A percentile compares a stretch with the other conserved stretches of the same genome.
phyloP scores from a whole-genome alignment of 305 asterid genomes.

The Euphrasia arctica region DNA sequence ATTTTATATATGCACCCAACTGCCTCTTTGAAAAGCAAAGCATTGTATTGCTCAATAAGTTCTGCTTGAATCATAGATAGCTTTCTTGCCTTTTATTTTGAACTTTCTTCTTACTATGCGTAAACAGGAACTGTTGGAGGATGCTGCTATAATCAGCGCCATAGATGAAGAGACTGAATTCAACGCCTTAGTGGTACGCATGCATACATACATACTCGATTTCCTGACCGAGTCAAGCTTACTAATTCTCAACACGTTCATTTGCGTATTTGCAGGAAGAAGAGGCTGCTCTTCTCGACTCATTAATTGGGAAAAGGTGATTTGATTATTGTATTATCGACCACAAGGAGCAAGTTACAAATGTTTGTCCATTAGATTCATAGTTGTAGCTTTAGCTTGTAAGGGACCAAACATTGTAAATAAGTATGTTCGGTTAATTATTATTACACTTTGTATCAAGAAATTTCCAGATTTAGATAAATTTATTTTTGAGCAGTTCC shows the following conservation, averaged over 20 bases:
- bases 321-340: conserved; percentile 1
- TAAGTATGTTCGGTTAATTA: not conserved
- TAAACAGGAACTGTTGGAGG: conserved; percentile 86
- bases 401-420: not conserved
- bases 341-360: not conserved
- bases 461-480: not conserved
- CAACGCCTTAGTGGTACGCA: conserved; percentile 91
- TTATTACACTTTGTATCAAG: not conserved
- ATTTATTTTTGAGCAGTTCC: not conserved
- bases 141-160: conserved; percentile 68
- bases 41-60: not conserved
- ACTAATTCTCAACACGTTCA: conserved; percentile 21
- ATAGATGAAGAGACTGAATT: conserved; percentile 99
- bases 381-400: not conserved
- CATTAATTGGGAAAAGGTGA: conserved; percentile 69
- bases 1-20: not conserved
- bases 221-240: conserved; percentile 18
- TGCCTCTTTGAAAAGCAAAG: too few relatives aligned
- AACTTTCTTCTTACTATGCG: conserved; percentile 13
- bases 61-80: not conserved
- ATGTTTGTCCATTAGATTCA: not conserved
- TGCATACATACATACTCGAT: conserved; percentile 22
- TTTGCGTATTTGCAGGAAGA: conserved; percentile 68
- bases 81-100: not conserved
- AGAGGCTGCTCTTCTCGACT: conserved; percentile 88